Evolutionary conservation across 2,329 filamentous ascomycete genomes (phyloP).

Genomic region (Aureobasidium musti): DNA sequence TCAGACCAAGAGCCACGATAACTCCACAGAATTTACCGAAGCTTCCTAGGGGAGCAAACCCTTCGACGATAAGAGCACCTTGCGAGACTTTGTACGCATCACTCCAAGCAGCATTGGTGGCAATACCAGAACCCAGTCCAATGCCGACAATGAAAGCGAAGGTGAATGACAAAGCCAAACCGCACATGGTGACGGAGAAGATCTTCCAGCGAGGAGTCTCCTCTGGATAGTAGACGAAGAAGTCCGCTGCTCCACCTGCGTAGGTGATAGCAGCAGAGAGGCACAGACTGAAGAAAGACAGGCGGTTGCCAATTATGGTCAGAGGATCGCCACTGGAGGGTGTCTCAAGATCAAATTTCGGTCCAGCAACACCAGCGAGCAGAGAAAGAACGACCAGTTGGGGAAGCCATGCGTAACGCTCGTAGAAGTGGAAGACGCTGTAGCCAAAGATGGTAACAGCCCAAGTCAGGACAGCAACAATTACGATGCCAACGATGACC

Average conservation of each 20-base stretch:
- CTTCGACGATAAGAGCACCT: slow-evolving; percentile 65
- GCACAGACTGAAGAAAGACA: slow-evolving; percentile 71
- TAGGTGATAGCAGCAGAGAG: slow-evolving; percentile 67
- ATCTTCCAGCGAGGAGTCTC: slow-evolving; percentile 55
- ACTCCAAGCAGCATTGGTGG: slow-evolving; percentile 56
- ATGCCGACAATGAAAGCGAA: slow-evolving; percentile 64
- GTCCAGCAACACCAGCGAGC: slow-evolving; percentile 62
- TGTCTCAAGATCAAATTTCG: slow-evolving; percentile 59
- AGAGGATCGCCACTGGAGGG: slow-evolving; percentile 53
- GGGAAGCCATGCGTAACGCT: slow-evolving; percentile 67
- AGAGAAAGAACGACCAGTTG: slow-evolving; percentile 63
- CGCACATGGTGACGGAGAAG: slow-evolving; percentile 59
- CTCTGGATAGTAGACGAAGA: slow-evolving; percentile 66
- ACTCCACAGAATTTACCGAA: slow-evolving; percentile 70
- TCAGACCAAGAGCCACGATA: slow-evolving; percentile 63
- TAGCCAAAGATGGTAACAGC: slow-evolving; percentile 68
- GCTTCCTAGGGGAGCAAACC: slow-evolving; percentile 58
- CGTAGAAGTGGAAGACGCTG: slow-evolving; percentile 67
- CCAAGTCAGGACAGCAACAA: slow-evolving; percentile 64
- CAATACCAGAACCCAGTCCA: slow-evolving; percentile 62
- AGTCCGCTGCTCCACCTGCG: slow-evolving; percentile 64
- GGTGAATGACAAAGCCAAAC: slow-evolving; percentile 60
- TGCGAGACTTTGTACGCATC: slow-evolving; percentile 60
- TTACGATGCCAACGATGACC: slow-evolving; percentile 66
- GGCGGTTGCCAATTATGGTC: slow-evolving; percentile 58